Base-by-base conservation (phyloP, 2,329 filamentous ascomycete species). In the Colletotrichum tropicicola region DNA sequence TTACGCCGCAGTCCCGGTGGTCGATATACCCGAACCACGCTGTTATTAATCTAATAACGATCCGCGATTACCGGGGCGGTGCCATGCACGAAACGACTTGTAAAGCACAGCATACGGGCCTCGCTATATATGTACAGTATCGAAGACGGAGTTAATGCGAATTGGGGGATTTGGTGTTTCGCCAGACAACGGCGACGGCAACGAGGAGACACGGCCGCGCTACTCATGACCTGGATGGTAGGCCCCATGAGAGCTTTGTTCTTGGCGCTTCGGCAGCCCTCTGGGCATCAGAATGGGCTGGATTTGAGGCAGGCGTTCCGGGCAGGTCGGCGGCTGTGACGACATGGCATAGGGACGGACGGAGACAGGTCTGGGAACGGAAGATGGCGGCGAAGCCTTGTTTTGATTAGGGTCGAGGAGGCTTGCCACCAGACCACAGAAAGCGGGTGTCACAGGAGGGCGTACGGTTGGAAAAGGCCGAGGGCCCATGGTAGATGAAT, bases 121-220 rank as follows among this genome's bases (percentile, higher is more conserved):
- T 58, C 49, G 62, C 59, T 58, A 64, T 64, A 58, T 64, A 64
- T 66, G 63, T 66, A 66, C 23, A 66, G 52, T 66, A 64, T 64
- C 25, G 52, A 45, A 48, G 63, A 56, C 44, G 62, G 58, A 66
- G 63, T 62, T 66, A 66, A 64, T 66, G 59, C 52, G 52, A 23
- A 49, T 47, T 52, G 30, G 57, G 57, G 25, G 49, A 44, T 32
- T 61, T 59, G 37, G 49, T 55, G 61, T 37, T 65, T 43, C 25
- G 49, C 13, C 49, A 19, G 23, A 44, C 13, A 49, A 19, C 6
- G 57, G 57, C 35, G 49, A 41, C 49, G 49, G 59, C 44, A 49
- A 49, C 13, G 57, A 37, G 49, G 49, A 30, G 57, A 48, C 17
- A 56, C 49, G 61, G 28, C 35, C 57, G 37, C 44, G 43, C 28